Base-by-base conservation (phyloP, 1,139 yeast genomes). In the Blastobotrys capitulatus region DNA sequence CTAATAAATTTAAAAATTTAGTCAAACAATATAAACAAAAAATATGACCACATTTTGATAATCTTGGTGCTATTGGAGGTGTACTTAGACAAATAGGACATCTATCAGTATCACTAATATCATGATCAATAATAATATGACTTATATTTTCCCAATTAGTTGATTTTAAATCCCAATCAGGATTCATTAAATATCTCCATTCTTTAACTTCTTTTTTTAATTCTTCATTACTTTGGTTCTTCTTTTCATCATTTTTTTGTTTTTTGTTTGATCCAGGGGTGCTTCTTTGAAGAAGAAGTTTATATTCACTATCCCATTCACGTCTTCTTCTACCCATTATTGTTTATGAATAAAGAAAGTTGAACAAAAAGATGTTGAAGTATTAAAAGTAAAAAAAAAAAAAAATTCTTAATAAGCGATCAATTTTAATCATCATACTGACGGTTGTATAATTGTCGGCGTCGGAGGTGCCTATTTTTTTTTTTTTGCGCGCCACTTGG, bases 61-160 rank as follows among this genome's bases (percentile, higher is more conserved):
- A 41, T 37, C 57, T 22, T 2, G 57, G 53, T 1, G 51, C 55
- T 9, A 49, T 37, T 6, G 56, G 57, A n/a, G 57, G 54, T n/a
- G 47, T 16, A 13, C 44, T 44, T 9, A 54, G 46, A 44, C 57
- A 54, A 29, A 54, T 47, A 8, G 57, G 57, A 35, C 57, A 54
- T 22, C 57, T 32, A 31, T 54, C 57, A 12, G 46, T 37, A 20
- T 53, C 55, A 40, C 48, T 41, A 12, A 51, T 27, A 37, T 51
- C 54, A 29, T 42, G 48, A 43, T 53, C 54, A 12, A 47, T 49
- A n/a, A 53, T 42, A 13, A 53, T 48, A 18, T 51, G 32, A 25
- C 35, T 47, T 10, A 53, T 49, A 15, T 34, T 31, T 8, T 44
- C 41, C 55, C 55, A 53, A 27, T 40, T 47, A 13, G 15, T 29